Evolutionary conservation across 2,329 filamentous ascomycete species (phyloP).

Genomic region (Diaporthe sp.): DNA sequence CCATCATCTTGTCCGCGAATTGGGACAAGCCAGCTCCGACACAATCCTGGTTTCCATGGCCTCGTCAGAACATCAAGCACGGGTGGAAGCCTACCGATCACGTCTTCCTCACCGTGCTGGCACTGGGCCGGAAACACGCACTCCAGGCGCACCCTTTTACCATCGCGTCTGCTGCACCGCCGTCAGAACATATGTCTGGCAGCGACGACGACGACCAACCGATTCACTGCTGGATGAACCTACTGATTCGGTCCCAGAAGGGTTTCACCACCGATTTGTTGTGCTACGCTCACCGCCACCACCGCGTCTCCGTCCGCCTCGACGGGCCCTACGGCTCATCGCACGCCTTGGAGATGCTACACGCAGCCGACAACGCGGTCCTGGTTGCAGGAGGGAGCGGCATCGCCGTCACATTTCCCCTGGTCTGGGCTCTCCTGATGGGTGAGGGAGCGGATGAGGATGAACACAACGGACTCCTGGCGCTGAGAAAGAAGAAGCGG

Average conservation of each 20-base stretch:
- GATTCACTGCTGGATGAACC: constrained; percentile 65
- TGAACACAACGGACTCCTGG: not conserved
- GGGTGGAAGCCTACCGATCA: constrained; percentile 76
- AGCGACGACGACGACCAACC: not conserved
- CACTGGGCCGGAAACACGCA: constrained; percentile 63
- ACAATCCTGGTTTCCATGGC: constrained; percentile 26
- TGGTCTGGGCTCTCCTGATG: constrained; percentile 66
- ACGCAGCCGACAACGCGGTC: constrained; percentile 62
- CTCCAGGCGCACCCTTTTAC: constrained; percentile 78
- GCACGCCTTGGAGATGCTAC: constrained; percentile 67
- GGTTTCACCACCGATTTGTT: constrained; percentile 73
- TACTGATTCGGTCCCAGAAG: constrained; percentile 71
- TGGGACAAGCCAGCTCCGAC: constrained; percentile 50
- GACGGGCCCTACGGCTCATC: constrained; percentile 76
- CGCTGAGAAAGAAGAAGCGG: not conserved
- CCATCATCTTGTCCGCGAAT: constrained; percentile 60
- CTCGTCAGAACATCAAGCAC: constrained; percentile 54
- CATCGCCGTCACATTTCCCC: constrained; percentile 74
- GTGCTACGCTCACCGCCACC: constrained; percentile 58
- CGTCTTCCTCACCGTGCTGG: constrained; percentile 73
- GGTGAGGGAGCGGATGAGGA: constrained; percentile 29
- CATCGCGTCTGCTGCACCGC: constrained; percentile 72
- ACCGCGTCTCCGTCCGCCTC: constrained; percentile 64
- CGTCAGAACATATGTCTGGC: not conserved
- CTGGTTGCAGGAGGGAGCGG: constrained; percentile 75